A percentile compares a stretch with the other conserved stretches of the same genome.
Conservation (phyloP, 345 rosid genomes). For the Pugionium dolabratum region DNA sequence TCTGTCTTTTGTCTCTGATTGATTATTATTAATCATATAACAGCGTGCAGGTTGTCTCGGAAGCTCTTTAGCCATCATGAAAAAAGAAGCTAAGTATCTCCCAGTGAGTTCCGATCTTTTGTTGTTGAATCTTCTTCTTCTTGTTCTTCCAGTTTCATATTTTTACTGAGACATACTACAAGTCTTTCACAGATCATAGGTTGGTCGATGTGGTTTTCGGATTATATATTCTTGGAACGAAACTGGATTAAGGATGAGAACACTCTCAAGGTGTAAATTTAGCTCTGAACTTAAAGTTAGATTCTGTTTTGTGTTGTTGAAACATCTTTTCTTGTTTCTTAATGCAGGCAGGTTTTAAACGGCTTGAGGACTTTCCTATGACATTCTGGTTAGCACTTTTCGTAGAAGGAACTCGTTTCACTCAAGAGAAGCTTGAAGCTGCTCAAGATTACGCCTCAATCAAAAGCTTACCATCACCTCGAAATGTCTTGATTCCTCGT, state of each 20-base stretch:
- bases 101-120: constrained; percentile 46
- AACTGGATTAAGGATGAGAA: constrained; percentile 60
- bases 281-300: constrained; percentile 9
- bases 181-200: constrained; percentile 54
- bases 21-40: constrained; percentile 24
- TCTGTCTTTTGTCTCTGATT: constrained; percentile 26
- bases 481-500: constrained; percentile 27
- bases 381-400: constrained; percentile 66
- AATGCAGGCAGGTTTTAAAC: constrained; percentile 53
- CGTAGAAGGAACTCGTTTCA: constrained; percentile 70
- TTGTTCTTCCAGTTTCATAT: neutral
- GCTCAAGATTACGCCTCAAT: constrained; percentile 57
- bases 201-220: constrained; percentile 77
- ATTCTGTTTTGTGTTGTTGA: neutral
- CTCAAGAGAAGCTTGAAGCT: constrained; percentile 58
- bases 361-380: constrained; percentile 55
- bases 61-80: constrained; percentile 58
- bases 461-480: constrained; percentile 52
- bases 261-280: constrained; percentile 47
- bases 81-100: constrained; percentile 52
- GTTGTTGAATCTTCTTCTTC: neutral
- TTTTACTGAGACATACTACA: constrained; percentile 21
- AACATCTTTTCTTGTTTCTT: constrained; percentile 3
- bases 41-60: constrained; percentile 72
- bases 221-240: constrained; percentile 58